Evolutionary conservation across 306 rosid genomes (phyloP).

Genomic region (Macrotyloma uniflorum): DNA sequence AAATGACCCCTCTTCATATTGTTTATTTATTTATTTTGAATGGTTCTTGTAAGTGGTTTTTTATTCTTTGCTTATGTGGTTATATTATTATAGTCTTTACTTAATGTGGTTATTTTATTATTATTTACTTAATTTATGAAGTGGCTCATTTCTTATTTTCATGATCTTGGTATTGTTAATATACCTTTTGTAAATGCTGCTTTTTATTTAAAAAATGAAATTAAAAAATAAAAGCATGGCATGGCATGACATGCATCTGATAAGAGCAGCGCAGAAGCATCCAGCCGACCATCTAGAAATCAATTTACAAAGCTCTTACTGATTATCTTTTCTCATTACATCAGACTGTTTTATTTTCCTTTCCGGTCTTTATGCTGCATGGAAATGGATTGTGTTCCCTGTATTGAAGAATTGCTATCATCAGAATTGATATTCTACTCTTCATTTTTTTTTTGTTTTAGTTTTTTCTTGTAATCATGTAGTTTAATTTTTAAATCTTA

Average conservation of each 20-base stretch:
- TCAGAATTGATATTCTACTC: neutral
- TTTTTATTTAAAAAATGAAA: constrained; percentile 13
- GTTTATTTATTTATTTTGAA: neutral
- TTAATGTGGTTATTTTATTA: too few relatives aligned
- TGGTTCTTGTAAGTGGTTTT: neutral
- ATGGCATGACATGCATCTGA: neutral
- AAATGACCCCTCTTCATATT: neutral
- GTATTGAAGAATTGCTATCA: neutral
- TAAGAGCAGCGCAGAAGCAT: neutral
- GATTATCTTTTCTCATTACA: neutral
- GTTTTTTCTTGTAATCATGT: neutral
- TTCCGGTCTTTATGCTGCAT: neutral
- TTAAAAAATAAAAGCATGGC: neutral
- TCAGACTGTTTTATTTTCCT: neutral
- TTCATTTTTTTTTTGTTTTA: too few relatives aligned
- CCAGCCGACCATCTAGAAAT: neutral
- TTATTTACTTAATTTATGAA: neutral
- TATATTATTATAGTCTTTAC: too few relatives aligned
- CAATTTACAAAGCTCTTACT: neutral
- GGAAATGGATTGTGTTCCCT: neutral
- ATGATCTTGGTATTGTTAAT: neutral
- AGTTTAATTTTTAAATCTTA: constrained; percentile 24
- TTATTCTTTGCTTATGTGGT: neutral
- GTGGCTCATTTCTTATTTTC: constrained; percentile 13
- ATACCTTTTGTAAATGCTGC: neutral